These are phyloP conservation scores for Eutypella sp. DNA, from an alignment of 2,329 filamentous ascomycete genomes.

Conservation along the genomic window DNA sequence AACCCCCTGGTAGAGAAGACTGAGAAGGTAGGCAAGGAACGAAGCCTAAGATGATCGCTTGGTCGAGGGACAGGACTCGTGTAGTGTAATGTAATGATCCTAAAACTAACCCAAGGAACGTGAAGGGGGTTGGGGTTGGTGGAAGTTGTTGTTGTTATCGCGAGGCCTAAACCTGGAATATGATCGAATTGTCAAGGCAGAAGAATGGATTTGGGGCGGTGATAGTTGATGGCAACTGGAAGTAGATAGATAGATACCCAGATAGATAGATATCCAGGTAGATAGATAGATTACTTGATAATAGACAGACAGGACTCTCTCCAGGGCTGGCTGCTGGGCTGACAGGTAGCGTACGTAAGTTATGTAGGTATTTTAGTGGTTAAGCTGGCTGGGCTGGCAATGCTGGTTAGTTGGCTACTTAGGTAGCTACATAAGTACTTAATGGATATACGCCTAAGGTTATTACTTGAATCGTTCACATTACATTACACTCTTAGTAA, in stretches of 20 bases:
- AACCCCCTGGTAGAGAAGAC: no score
- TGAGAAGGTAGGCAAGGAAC: no score
- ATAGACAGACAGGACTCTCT: no score
- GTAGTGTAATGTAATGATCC: no score
- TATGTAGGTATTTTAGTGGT: neutral
- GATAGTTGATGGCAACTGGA: neutral
- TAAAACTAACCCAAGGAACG: no score
- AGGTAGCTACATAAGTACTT: neutral
- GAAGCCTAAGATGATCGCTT: no score
- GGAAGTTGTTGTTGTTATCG: no score
- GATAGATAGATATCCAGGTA: neutral
- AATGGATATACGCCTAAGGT: neutral
- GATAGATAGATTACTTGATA: neutral
- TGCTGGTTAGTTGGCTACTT: neutral
- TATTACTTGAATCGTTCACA: neutral
- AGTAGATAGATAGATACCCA: neutral
- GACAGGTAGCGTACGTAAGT: neutral
- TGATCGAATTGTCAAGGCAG: neutral
- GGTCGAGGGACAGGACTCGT: no score
- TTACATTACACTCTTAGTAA: neutral
- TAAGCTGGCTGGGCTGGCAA: no score
- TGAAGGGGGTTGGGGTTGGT: no score
- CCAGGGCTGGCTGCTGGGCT: no score
- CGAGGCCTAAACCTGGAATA: no score
- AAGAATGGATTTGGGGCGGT: neutral